phyloP scores from a whole-genome alignment of 345 rosid genomes.

The Pugionium dolabratum region DNA sequence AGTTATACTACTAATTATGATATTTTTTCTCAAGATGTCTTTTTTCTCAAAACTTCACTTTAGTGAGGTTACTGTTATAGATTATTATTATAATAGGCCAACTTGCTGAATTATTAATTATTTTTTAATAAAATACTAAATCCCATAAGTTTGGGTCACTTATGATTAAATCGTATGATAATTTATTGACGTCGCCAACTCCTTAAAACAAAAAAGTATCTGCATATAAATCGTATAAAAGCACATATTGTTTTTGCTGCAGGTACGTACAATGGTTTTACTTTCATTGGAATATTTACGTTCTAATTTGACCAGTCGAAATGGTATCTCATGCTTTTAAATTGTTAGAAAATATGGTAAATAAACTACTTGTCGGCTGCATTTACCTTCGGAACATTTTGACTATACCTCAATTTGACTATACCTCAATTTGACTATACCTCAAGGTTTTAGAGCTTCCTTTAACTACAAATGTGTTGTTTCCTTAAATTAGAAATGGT shows the following conservation, averaged over 20 bases:
- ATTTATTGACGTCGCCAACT: neutral
- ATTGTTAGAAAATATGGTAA: no score
- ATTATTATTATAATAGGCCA: neutral
- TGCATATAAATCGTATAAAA: neutral
- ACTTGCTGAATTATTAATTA: constrained; percentile 4
- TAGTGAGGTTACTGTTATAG: constrained; percentile 13
- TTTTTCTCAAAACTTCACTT: neutral
- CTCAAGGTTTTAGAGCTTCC: neutral
- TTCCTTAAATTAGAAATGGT: neutral
- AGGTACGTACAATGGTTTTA: no score
- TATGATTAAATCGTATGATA: neutral
- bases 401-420: no score
- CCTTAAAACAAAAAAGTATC: neutral
- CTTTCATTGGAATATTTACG: no score
- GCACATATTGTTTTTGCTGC: neutral
- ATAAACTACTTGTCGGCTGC: no score
- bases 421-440: no score
- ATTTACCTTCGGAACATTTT: no score
- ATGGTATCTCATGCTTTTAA: no score
- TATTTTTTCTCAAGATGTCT: neutral
- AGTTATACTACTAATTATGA: neutral
- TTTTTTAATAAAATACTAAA: neutral
- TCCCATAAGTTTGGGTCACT: constrained; percentile 9
- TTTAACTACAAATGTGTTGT: constrained; percentile 2
- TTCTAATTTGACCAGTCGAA: no score